Percentiles rank a stretch among this genome's conserved stretches.
Conservation (phyloP, 257 asterid genomes). For the Solanum pinnatisectum region DNA sequence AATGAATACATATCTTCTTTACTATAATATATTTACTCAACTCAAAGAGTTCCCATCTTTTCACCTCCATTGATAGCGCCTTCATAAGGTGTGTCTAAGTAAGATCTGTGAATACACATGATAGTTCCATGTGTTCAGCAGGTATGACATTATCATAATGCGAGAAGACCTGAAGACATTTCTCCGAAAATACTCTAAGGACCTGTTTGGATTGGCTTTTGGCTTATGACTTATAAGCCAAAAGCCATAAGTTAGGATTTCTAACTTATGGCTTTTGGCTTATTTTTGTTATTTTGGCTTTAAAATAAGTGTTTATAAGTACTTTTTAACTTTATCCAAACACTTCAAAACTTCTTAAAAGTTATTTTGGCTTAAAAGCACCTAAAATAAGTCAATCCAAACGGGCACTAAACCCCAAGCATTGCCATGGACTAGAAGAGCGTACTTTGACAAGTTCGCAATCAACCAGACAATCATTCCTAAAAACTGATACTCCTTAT, state of each 20-base stretch:
- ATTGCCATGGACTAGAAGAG: not conserved
- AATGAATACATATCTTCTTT: not conserved
- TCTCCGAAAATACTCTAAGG: no score
- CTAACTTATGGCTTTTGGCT: no score
- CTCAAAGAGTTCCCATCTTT: not conserved
- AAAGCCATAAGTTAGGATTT: no score
- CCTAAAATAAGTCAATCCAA: no score
- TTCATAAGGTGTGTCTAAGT: not conserved
- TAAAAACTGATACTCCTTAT: not conserved
- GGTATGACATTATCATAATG: not conserved
- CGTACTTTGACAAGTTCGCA: not conserved
- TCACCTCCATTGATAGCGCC: not conserved
- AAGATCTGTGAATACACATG: not conserved
- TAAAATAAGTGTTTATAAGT: no score
- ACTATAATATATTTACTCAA: not conserved
- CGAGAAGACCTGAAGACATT: no score
- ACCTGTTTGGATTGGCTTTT: no score
- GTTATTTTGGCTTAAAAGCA: no score
- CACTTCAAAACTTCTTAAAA: no score
- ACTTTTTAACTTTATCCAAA: no score
- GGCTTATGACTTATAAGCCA: no score
- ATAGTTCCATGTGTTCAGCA: not conserved
- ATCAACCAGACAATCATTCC: not conserved
- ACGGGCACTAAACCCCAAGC: not conserved
- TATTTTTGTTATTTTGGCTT: no score